Percentiles rank a stretch among this genome's conserved stretches.
Conservation (phyloP, 2,329 filamentous ascomycete genomes). For the Dissoconium aciculare region DNA sequence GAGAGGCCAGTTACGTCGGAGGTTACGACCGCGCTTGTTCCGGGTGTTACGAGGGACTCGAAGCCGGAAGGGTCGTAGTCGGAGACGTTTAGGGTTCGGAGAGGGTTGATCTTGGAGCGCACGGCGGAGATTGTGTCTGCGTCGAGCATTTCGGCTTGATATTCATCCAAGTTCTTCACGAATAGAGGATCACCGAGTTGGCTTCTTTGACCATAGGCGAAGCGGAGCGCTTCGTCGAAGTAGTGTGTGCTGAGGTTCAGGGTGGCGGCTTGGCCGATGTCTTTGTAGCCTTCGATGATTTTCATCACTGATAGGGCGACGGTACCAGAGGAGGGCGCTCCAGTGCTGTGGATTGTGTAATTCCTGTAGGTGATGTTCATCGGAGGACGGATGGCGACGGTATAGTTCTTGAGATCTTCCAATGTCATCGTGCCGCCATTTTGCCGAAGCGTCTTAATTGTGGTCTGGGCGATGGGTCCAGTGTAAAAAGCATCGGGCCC, state of each 20-base stretch:
- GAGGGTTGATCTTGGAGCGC: slow-evolving; percentile 54
- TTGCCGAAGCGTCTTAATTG: slow-evolving; percentile 51
- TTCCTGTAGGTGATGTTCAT: slow-evolving; percentile 43
- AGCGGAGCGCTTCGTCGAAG: slow-evolving; percentile 76
- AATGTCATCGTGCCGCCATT: slow-evolving; percentile 75
- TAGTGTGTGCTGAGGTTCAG: slow-evolving; percentile 62
- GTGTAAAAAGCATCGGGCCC: slow-evolving; percentile 63
- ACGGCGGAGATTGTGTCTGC: slow-evolving; percentile 44
- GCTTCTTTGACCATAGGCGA: slow-evolving; percentile 64
- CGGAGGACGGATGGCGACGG: slow-evolving; percentile 47
- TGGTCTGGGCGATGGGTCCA: slow-evolving; percentile 58
- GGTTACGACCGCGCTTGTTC: slow-evolving; percentile 58
- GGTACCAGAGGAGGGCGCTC: slow-evolving; percentile 63
- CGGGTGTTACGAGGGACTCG: slow-evolving; percentile 54
- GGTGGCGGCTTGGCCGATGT: slow-evolving; percentile 42
- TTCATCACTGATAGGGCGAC: slow-evolving; percentile 66
- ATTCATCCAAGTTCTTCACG: slow-evolving; percentile 45
- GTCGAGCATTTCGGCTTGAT: slow-evolving; percentile 55
- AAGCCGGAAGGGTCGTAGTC: slow-evolving; percentile 57
- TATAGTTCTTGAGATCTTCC: slow-evolving; percentile 61
- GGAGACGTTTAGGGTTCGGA: slow-evolving; percentile 52
- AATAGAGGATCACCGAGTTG: slow-evolving; percentile 71
- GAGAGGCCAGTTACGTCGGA: slow-evolving; percentile 61
- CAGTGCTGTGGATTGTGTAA: slow-evolving; percentile 52
- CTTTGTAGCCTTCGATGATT: slow-evolving; percentile 61